Base-by-base conservation (phyloP, 176 grass and related monocot species). In the Oryza rufipogon region DNA sequence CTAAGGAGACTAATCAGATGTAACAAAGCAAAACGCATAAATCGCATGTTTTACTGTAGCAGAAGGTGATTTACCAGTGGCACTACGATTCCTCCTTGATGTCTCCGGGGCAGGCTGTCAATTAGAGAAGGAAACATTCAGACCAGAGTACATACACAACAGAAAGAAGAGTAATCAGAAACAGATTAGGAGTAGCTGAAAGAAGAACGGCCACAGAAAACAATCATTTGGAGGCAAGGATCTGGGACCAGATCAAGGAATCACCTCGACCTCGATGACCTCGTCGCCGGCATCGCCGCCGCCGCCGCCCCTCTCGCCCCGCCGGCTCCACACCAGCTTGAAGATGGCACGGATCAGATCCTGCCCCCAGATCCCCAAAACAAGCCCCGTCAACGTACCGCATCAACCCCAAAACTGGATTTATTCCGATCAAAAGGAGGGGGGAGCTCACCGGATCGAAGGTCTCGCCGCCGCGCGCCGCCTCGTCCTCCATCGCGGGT, bases 291-390 rank as follows among this genome's bases (percentile, higher is more conserved):
- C 5, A 15, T 86, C 79, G 5, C 14, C 81, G 11, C 28, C 79
- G 5, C 28, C 81, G 11, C 28, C 70, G 17, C 54, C 65, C 64
- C 60, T 90, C 36, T 89, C 88, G 9, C 65, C 41, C 56, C 77
- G 82, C 68, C 85, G 82, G 77, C 75, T 85, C 89, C 96, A 98
- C 77, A 95, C 91, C 48, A 93, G 68, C 87, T 98, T 98, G 83
- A 98, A 98, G 58, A 98, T 91, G 30, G 91, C 87, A 36, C 75
- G 85, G 81, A 98, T 83, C 64, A 98, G 91, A 38, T 95, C 86
- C 93, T 95, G 87, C 66, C 9, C 42, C 39, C 6, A 83, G 51
- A 85, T 74, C 61, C 32, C 67, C 47, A 28, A 45, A 77, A 3
- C 15, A 80, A 13, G 38, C 9, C 46, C 5, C 67, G n/a, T 19